Evolutionary conservation across 805 yeast genomes (phyloP).

Genomic region (Metschnikowia cubensis): DNA sequence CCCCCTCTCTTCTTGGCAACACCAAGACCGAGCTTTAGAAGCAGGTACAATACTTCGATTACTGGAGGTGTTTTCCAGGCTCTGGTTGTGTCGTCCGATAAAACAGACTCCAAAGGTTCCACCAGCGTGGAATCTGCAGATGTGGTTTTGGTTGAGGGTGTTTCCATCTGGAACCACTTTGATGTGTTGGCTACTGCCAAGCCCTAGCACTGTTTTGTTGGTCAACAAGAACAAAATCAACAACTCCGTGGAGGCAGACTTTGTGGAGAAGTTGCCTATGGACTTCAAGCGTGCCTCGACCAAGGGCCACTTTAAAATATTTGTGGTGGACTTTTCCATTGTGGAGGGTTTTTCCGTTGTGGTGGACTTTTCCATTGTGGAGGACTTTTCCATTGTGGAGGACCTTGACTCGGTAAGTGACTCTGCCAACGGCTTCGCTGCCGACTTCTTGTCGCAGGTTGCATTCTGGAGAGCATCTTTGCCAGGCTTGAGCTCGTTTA

Average conservation of each 20-base stretch:
- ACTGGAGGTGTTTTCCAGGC: conserved; percentile 76
- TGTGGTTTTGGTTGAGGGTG: conserved; percentile 59
- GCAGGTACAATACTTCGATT: conserved; percentile 66
- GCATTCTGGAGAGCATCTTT: conserved; percentile 73
- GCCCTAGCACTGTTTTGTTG: conserved; percentile 47
- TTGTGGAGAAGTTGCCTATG: conserved; percentile 50
- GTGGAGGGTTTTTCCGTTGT: no score
- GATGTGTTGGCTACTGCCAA: conserved; percentile 62
- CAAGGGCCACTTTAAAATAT: conserved; percentile 48
- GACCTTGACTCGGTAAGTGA: conserved; percentile 48
- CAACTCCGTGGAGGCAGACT: conserved; percentile 42
- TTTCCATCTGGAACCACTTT: conserved; percentile 48
- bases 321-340: conserved; percentile 63
- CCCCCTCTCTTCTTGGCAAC: conserved; percentile 59
- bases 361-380: no score
- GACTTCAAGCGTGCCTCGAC: conserved; percentile 51
- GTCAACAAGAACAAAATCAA: conserved; percentile 33
- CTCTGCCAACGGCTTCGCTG: conserved; percentile 70
- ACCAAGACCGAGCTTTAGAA: conserved; percentile 50
- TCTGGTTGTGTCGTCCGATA: conserved; percentile 43
- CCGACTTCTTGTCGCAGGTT: conserved; percentile 68
- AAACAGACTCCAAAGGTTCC: conserved; percentile 5
- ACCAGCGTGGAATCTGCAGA: conserved; percentile 54
- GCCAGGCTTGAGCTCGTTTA: conserved; percentile 58
- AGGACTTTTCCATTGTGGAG: conserved; percentile 55